Conservation (phyloP, 164 flowering plant species). For the Umbellularia californica region DNA sequence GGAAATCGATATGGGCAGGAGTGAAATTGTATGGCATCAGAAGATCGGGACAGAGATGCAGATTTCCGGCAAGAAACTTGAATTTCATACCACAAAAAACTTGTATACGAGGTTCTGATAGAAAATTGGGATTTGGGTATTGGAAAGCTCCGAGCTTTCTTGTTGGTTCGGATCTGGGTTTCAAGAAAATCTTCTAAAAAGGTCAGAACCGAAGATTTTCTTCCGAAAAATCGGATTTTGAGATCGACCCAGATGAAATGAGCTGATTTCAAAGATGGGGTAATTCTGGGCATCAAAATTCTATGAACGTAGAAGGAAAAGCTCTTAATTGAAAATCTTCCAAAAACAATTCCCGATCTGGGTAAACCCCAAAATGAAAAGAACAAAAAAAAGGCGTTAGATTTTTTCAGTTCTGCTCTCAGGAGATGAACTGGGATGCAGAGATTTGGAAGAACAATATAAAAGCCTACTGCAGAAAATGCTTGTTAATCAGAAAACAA, state of each 20-base stretch:
- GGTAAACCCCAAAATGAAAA: too few relatives aligned
- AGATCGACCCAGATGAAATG: background rate
- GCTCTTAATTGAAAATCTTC: too few relatives aligned
- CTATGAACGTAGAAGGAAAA: too few relatives aligned
- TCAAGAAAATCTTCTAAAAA: background rate
- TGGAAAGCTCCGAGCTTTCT: background rate
- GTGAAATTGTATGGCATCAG: background rate
- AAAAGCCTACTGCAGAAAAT: too few relatives aligned
- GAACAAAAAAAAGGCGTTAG: too few relatives aligned
- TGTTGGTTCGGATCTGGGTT: background rate
- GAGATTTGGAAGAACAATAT: too few relatives aligned
- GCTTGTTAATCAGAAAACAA: too few relatives aligned
- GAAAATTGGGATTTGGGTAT: background rate
- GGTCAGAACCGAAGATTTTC: background rate
- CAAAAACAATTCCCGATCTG: too few relatives aligned
- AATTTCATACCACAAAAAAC: background rate
- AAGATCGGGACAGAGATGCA: background rate
- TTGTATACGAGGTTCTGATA: background rate
- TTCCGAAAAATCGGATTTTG: background rate
- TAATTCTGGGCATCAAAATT: too few relatives aligned
- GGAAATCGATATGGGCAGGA: background rate
- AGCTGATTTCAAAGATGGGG: background rate
- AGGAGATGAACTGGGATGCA: too few relatives aligned
- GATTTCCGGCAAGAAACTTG: background rate
- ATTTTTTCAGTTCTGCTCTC: too few relatives aligned